Conservation (phyloP, 2,329 filamentous ascomycete genomes). For the Chaetomium sp. region DNA sequence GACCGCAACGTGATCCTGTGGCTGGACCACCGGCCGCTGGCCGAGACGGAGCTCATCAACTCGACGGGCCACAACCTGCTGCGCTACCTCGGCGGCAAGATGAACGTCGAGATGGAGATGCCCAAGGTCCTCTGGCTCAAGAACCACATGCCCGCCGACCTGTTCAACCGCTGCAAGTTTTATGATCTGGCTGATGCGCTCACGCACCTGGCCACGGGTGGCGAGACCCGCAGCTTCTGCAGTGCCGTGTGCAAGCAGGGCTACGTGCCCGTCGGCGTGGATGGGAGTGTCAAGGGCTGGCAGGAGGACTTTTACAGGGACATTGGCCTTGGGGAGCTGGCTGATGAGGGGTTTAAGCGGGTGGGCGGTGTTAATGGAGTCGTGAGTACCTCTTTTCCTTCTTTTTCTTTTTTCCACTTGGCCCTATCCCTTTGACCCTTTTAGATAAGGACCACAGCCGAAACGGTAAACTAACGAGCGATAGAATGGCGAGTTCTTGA, state of each 20-base stretch:
- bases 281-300: constrained; percentile 97
- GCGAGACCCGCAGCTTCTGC: constrained; percentile 90
- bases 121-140: constrained; percentile 98
- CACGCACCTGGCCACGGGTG: constrained; percentile 90
- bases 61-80: constrained; percentile 88
- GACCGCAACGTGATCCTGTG: constrained; percentile 96
- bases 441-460: no score
- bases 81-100: constrained; percentile 93
- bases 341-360: constrained; percentile 83
- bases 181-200: constrained; percentile 93
- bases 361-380: constrained; percentile 94
- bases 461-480: constrained; percentile 30
- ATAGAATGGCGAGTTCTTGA: constrained; percentile 88
- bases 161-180: constrained; percentile 93
- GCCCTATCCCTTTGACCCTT: no score
- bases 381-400: constrained; percentile 62
- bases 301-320: constrained; percentile 88
- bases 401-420: neutral
- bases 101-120: constrained; percentile 99
- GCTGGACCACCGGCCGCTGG: constrained; percentile 91
- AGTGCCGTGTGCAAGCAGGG: constrained; percentile 98
- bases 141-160: constrained; percentile 91
- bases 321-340: constrained; percentile 84
- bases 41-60: constrained; percentile 93
- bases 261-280: constrained; percentile 93